Conservation (phyloP, 352 stramenopile species). For the Phytophthora syringae region DNA sequence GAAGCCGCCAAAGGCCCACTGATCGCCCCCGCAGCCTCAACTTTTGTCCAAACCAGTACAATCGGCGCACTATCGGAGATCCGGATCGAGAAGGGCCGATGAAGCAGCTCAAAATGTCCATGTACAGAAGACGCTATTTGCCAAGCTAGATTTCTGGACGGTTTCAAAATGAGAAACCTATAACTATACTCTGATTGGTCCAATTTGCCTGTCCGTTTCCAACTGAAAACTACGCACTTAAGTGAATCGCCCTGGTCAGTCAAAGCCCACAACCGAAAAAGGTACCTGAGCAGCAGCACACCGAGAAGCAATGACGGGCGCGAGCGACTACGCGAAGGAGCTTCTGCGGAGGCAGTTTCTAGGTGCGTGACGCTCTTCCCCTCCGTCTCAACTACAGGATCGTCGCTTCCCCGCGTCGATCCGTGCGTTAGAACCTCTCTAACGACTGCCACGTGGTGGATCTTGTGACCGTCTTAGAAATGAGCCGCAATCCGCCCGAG, state of each 20-base stretch:
- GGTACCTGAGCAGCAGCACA: slow-evolving; percentile 7
- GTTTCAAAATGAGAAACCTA: slow-evolving; percentile 9
- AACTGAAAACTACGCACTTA: no score
- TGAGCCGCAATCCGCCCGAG: slow-evolving; percentile 98
- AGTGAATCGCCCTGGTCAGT: slow-evolving; percentile 9
- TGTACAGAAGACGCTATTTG: slow-evolving; percentile 17
- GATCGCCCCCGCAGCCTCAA: slow-evolving; percentile 36
- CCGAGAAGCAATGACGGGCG: slow-evolving; percentile 43
- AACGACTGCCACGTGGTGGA: slow-evolving; percentile 16
- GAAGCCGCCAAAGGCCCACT: slow-evolving; percentile 30
- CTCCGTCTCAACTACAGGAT: background rate
- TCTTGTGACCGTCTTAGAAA: slow-evolving; percentile 82
- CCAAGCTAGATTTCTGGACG: slow-evolving; percentile 6
- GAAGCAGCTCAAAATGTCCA: slow-evolving; percentile 20
- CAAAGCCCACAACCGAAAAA: slow-evolving; percentile 33
- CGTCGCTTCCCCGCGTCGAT: slow-evolving; percentile 3
- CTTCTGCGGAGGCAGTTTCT: slow-evolving; percentile 84
- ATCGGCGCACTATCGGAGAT: slow-evolving; percentile 72
- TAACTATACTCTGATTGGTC: background rate
- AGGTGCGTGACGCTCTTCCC: slow-evolving; percentile 42
- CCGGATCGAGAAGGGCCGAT: slow-evolving; percentile 58
- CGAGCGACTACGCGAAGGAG: slow-evolving; percentile 80
- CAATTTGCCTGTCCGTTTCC: no score
- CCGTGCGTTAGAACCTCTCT: background rate
- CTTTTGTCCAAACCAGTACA: slow-evolving; percentile 57